phyloP scores from a whole-genome alignment of 2,329 filamentous ascomycete genomes.

The Paracorniculantispora psalliotae region DNA sequence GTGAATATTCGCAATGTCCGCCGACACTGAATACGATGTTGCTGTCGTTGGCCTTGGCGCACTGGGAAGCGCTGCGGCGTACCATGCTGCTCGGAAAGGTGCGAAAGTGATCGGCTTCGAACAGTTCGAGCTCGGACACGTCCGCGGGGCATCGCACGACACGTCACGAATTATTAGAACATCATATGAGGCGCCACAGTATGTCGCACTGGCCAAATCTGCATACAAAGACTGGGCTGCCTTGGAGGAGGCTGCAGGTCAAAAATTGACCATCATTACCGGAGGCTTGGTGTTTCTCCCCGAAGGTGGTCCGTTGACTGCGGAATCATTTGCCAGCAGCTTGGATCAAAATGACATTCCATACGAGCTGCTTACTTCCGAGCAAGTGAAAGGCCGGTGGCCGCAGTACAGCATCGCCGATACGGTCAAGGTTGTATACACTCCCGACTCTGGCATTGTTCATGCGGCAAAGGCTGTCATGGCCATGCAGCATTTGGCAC shows the following conservation, averaged over 20 bases:
- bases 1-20: neutral
- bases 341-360: slow-evolving; percentile 14
- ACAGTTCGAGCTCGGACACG: slow-evolving; percentile 22
- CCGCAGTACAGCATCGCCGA: slow-evolving; percentile 18
- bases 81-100: slow-evolving; percentile 19
- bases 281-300: slow-evolving; percentile 22
- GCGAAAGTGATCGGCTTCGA: slow-evolving; percentile 21
- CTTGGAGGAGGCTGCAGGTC: slow-evolving; percentile 18
- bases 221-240: slow-evolving; percentile 23
- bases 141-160: slow-evolving; percentile 22
- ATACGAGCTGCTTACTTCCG: slow-evolving; percentile 18
- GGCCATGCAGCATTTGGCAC: slow-evolving; percentile 15
- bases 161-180: slow-evolving; percentile 22
- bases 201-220: slow-evolving; percentile 20
- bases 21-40: slow-evolving; percentile 13
- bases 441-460: slow-evolving; percentile 20
- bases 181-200: slow-evolving; percentile 20
- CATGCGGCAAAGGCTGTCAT: slow-evolving; percentile 16
- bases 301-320: slow-evolving; percentile 3
- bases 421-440: slow-evolving; percentile 19
- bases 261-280: slow-evolving; percentile 20
- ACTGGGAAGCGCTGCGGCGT: slow-evolving; percentile 18
- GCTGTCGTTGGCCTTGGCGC: slow-evolving; percentile 15
- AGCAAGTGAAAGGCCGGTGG: slow-evolving; percentile 19
- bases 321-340: neutral